Base-by-base conservation (phyloP, 2,329 filamentous ascomycete genomes). In the Claviceps sp. region DNA sequence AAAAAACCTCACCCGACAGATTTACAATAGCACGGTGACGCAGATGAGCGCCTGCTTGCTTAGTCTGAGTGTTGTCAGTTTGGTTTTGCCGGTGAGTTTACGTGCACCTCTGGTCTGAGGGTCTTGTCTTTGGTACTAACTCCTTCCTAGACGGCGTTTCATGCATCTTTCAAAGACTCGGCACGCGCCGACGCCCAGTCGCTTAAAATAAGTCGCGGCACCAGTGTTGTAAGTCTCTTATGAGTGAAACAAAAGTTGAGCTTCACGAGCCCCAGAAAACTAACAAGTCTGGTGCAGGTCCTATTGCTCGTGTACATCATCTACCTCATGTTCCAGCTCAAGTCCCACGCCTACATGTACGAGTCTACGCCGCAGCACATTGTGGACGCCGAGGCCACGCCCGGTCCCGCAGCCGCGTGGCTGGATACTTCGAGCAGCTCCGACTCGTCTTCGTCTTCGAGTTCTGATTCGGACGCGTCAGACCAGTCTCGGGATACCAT, bases 1-100 rank as follows among this genome's bases (percentile, higher is more conserved):
- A 40, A 40, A 24, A 59, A 39, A 24, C 37, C 5, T 4, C 24
- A 24, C 24, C 24, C 5, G 22, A 22, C 1, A 86, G 80, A 84
- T 96, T 56, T 96, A 95, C 71, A 96, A 95, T 70, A 93, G 83
- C 69, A 95, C 88, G 22, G 88, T 95, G 54, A 95, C 89, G 1
- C 89, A 96, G 66, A 95, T 95, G 88, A 95, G 89, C 65, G 90
- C 90, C 50, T 95, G 89, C 70, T 75, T 96, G 60, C 78, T 96
- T 59, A 94, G 88, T 73, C 69, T 95, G 67, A 90, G 87, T 63
- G 90, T 95, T 55, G 90, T 88, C 69, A 95, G 89, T 72, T 74
- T 95, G 22, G 77, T 95, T 26, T 70, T 96, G 13, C 89, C 90
- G 1, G 84, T 86, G 69, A 59, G 79, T 41, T n/a, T 19, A 47